Conservation (phyloP, 345 rosid genomes). For the Adansonia digitata region DNA sequence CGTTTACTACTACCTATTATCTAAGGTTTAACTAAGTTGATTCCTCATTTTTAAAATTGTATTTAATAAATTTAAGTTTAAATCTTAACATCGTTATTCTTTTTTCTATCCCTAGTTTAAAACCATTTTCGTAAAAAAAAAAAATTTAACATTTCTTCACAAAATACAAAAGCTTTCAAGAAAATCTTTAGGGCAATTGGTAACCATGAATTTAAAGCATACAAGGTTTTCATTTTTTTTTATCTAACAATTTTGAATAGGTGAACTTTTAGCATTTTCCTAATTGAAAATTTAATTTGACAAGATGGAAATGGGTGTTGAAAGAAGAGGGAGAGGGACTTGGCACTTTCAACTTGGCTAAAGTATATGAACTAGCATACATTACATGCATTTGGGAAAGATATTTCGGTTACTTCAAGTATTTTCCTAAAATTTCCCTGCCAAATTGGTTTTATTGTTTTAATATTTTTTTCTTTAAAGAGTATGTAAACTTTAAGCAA, state of each 20-base stretch:
- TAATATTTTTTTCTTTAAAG: background rate
- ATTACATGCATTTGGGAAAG: background rate
- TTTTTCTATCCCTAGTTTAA: too few relatives aligned
- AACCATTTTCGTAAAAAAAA: too few relatives aligned
- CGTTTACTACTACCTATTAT: too few relatives aligned
- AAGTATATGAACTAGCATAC: background rate
- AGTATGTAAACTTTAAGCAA: background rate
- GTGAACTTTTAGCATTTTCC: background rate
- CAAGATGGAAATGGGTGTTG: background rate
- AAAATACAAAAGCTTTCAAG: too few relatives aligned
- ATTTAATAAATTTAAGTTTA: too few relatives aligned
- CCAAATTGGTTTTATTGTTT: background rate
- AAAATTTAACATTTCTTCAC: too few relatives aligned
- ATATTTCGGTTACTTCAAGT: background rate
- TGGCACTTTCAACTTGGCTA: background rate
- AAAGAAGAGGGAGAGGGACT: background rate
- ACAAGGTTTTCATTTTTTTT: too few relatives aligned
- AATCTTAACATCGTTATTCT: too few relatives aligned
- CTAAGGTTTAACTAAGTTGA: too few relatives aligned
- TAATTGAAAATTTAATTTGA: background rate
- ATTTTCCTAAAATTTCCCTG: slow-evolving; percentile 1
- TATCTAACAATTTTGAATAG: background rate
- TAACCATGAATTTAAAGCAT: too few relatives aligned
- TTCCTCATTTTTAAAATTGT: too few relatives aligned
- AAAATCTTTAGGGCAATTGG: too few relatives aligned